phyloP scores from a whole-genome alignment of 768 basidiomycete species.

The Russula brevipes region DNA sequence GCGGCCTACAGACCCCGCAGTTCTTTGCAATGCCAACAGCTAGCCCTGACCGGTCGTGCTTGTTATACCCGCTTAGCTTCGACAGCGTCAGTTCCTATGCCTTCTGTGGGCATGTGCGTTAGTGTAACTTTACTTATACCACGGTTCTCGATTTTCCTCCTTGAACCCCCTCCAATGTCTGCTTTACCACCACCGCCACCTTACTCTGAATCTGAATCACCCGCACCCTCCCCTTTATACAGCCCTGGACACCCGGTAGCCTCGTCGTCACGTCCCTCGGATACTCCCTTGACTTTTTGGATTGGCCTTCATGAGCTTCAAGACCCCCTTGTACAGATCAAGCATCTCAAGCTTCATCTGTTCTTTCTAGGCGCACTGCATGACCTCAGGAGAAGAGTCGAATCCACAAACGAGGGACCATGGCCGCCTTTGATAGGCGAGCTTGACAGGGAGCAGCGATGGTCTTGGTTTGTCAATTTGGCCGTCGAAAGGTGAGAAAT shows the following conservation, averaged over 20 bases:
- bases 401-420: not conserved
- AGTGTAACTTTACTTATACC: not conserved
- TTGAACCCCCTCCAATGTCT: not conserved
- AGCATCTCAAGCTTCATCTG: conserved; percentile 14
- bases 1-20: too few species aligned
- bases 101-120: not conserved
- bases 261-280: conserved; percentile 3
- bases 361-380: conserved; percentile 9
- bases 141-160: not conserved
- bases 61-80: too few species aligned
- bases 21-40: too few species aligned
- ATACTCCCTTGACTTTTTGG: not conserved
- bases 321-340: conserved; percentile 6
- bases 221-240: not conserved
- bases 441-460: conserved; percentile 31
- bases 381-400: conserved; percentile 12
- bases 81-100: not conserved
- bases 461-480: conserved; percentile 39
- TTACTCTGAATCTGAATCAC: conserved; percentile 9
- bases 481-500: conserved; percentile 35
- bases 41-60: too few species aligned
- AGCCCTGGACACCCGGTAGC: not conserved
- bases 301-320: conserved; percentile 17
- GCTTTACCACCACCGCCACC: conserved; percentile 7
- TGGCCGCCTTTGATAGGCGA: conserved; percentile 5